Evolutionary conservation across 768 basidiomycete species (phyloP), one percentile per base, ranked within the genome.

Genomic region (Suillus luteus): DNA sequence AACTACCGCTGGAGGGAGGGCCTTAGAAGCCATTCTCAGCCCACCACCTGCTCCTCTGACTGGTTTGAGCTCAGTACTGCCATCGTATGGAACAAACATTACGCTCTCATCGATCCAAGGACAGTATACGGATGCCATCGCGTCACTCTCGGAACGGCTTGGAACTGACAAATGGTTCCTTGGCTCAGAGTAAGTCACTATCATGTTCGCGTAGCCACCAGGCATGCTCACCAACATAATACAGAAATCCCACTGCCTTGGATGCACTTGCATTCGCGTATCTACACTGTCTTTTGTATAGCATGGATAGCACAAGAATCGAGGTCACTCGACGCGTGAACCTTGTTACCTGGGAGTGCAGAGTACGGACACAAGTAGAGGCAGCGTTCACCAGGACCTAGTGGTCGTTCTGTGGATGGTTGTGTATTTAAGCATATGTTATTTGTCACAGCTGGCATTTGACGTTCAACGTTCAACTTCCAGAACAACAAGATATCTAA

Each of bases 201-300:
- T 55, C 9, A 7, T 31, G 24, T 40, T 55, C 11, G 44, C 59
- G 54, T 52, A 7, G 61, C 44, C 10, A 35, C 12, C 24, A n/a
- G 46, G 52, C 33, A 35, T 64, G 10, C 40, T 49, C 65, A 49
- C 43, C 38, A 52, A 67, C 40, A 57, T 17, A n/a, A 19, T 41
- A 11, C 63, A 95, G 92, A 57, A 79, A 80, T 31, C 90, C 93
- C 24, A 95, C 93, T 1, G 83, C 89, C 0, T 85, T 95, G 15
- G 93, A 95, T 71, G 92, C 93, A 2, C 84, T 93, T 51, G 79
- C 85, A 7, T 95, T 94, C 71, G 92, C 93, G 1, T 95, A 95
- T 69, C 78, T 95, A 14, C 87, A 93, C 73, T 81, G 79, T 61
- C 81, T 92, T 27, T 76, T 91, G 7, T 77, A 86, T 55, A 78